phyloP scores from a whole-genome alignment of 192 early-diverging fungal genomes.

The Gonapodya prolifera region DNA sequence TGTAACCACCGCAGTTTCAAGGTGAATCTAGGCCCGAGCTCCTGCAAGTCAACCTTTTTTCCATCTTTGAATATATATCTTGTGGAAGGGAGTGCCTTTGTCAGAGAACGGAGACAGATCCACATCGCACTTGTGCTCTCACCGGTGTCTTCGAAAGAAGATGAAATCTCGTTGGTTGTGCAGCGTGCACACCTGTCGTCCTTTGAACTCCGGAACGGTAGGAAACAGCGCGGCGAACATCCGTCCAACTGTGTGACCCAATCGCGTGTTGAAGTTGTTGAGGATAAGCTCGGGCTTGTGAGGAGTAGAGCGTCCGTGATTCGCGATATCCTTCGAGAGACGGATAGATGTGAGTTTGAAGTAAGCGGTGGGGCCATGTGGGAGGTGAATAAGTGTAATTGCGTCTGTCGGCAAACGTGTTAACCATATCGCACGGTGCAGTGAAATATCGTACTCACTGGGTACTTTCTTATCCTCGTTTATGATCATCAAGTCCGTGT shows the following conservation, averaged over 20 bases:
- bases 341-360: constrained; percentile 80
- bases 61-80: constrained; percentile 82
- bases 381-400: constrained; percentile 86
- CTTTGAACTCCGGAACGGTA: constrained; percentile 92
- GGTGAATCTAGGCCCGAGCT: constrained; percentile 92
- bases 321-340: constrained; percentile 62
- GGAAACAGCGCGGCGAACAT: constrained; percentile 95
- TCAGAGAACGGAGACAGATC: neutral
- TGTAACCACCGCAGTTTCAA: constrained; percentile 88
- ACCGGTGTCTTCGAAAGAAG: constrained; percentile 91
- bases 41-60: constrained; percentile 63
- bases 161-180: constrained; percentile 99
- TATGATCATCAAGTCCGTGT: constrained; percentile 87
- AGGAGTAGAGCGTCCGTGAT: constrained; percentile 61
- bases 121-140: too few species aligned
- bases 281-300: constrained; percentile 93
- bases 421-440: neutral
- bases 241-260: constrained; percentile 92
- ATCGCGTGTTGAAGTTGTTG: constrained; percentile 91
- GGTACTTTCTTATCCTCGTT: constrained; percentile 88
- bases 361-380: constrained; percentile 91
- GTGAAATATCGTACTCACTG: constrained; percentile 35
- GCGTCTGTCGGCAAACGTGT: constrained; percentile 39
- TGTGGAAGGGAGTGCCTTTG: constrained; percentile 15
- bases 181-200: constrained; percentile 86